phyloP scores from a whole-genome alignment of 768 basidiomycete genomes.

The Xerocomellus chrysenteron region DNA sequence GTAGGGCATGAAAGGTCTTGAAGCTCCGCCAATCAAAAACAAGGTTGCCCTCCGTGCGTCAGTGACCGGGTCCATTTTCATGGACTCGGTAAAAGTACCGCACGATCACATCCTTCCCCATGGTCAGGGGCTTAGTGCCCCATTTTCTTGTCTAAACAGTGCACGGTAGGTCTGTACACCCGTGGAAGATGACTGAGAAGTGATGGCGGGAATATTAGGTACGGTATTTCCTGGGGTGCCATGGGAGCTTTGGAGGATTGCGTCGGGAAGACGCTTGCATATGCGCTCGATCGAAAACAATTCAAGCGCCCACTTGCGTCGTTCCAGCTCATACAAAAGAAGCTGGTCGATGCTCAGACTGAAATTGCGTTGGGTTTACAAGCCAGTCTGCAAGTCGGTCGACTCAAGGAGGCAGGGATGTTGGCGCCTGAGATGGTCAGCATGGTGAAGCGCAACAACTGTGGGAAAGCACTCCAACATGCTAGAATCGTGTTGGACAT shows the following conservation, averaged over 20 bases:
- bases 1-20: slow-evolving; percentile 81
- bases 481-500: slow-evolving; percentile 82
- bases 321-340: slow-evolving; percentile 98
- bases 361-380: slow-evolving; percentile 78
- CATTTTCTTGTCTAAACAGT: slow-evolving; percentile 92
- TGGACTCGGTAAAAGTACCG: slow-evolving; percentile 84
- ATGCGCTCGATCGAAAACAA: slow-evolving; percentile 88
- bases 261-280: slow-evolving; percentile 69
- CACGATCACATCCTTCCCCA: slow-evolving; percentile 76
- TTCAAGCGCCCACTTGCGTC: slow-evolving; percentile 87
- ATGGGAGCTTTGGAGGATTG: slow-evolving; percentile 97
- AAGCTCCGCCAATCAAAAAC: slow-evolving; percentile 87
- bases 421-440: slow-evolving; percentile 91
- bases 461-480: slow-evolving; percentile 88
- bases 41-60: slow-evolving; percentile 90
- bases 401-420: slow-evolving; percentile 77
- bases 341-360: slow-evolving; percentile 90
- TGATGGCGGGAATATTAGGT: slow-evolving; percentile 39
- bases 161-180: slow-evolving; percentile 50
- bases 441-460: slow-evolving; percentile 93
- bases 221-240: slow-evolving; percentile 91
- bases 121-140: slow-evolving; percentile 72
- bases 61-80: slow-evolving; percentile 82
- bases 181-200: not conserved
- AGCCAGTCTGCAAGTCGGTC: slow-evolving; percentile 76